Conservation (phyloP, 2,329 filamentous ascomycete species). For the Escovopsis sp. region DNA sequence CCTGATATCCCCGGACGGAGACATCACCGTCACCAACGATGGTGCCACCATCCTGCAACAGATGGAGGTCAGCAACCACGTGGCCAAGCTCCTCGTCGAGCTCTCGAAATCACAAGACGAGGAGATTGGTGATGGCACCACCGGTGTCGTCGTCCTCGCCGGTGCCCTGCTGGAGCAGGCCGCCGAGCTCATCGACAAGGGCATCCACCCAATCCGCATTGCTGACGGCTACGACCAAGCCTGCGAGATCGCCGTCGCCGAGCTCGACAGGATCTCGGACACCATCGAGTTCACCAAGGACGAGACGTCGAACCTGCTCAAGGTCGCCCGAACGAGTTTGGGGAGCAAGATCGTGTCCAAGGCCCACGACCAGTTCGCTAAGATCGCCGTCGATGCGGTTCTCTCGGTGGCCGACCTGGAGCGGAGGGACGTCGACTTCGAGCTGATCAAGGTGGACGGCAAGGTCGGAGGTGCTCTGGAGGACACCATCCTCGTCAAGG, state of each 20-base stretch:
- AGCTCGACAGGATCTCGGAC: slow-evolving; percentile 88
- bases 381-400: slow-evolving; percentile 94
- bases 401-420: slow-evolving; percentile 92
- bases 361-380: slow-evolving; percentile 93
- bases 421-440: slow-evolving; percentile 94
- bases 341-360: slow-evolving; percentile 99
- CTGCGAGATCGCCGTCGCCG: slow-evolving; percentile 86
- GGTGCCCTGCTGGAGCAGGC: slow-evolving; percentile 93
- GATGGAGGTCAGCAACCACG: slow-evolving; percentile 99
- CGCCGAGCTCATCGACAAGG: slow-evolving; percentile 96
- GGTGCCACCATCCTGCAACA: slow-evolving; percentile 92
- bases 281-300: slow-evolving; percentile 71
- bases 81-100: slow-evolving; percentile 91
- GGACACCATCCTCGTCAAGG: slow-evolving; percentile 88
- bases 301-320: slow-evolving; percentile 72
- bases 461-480: slow-evolving; percentile 92
- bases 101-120: slow-evolving; percentile 98
- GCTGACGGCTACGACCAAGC: slow-evolving; percentile 96
- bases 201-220: slow-evolving; percentile 96
- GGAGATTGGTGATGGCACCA: slow-evolving; percentile 96
- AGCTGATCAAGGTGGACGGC: slow-evolving; percentile 97
- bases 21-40: slow-evolving; percentile 98
- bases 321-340: slow-evolving; percentile 88
- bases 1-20: slow-evolving; percentile 92
- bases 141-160: slow-evolving; percentile 89